Evolutionary conservation across 176 grass and related monocot species (phyloP), one percentile per base, ranked within the genome.

Genomic region (Raddia distichophylla): DNA sequence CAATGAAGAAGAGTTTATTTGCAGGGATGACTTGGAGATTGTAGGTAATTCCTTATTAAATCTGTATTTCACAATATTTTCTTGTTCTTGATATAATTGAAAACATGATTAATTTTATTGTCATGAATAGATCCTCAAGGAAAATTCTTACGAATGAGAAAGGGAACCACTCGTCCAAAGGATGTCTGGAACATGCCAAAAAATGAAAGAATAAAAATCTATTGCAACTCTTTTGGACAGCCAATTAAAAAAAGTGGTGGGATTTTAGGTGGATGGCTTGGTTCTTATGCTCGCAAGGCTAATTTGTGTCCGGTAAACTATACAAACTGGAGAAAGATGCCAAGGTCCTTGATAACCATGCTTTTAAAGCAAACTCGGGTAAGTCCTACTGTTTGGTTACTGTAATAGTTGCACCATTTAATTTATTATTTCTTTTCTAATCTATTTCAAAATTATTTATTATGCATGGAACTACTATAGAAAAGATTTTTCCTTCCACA

Each of bases 401-500:
- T 7, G 7, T 58, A 58, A 58, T 55, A 55, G 3, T 58, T 19
- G 5, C 7, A 58, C 19, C 9, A 3, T 62, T 62, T 1, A 27
- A 22, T 19, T 3, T 60, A 22, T 60, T 22, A 1, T 19, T 60
- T 32, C 33, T 33, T 6, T 32, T 33, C 1, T 9, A 33, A 58
- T 18, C 2, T 33, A 1, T 11, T 32, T 12, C 27, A 27, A 27
- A 27, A 27, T 27, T 27, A 27, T 27, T 27, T 27, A 27, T 27
- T 27, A 27, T 27, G 27, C 27, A 27, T 27, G 27, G 27, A 27
- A 27, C 27, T 27, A 27, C 27, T 27, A 27, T 2, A 33, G 20
- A 33, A 62, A 62, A 10, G 20, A 33, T 62, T 62, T 62, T 62
- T 62, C 60, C 60, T 62, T 62, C 60, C 60, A 62, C n/a, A 12